Conservation (phyloP, 2,329 filamentous ascomycete species). For the Ascosphaera aggregata region DNA sequence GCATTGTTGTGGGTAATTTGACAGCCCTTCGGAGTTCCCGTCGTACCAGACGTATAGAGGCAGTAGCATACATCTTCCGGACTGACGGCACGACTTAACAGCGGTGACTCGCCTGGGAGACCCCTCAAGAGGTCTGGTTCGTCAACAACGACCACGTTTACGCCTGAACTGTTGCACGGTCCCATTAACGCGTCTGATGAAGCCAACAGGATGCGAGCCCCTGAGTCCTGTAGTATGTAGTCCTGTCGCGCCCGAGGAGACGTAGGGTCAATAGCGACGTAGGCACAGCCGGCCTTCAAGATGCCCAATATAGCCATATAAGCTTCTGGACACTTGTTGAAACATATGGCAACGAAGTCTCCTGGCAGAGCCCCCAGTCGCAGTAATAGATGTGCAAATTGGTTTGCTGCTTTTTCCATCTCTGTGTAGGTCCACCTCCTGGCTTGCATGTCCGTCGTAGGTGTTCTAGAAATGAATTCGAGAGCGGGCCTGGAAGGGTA, state of each 20-base stretch:
- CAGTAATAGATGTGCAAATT: slow-evolving; percentile 41
- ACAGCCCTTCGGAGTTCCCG: slow-evolving; percentile 66
- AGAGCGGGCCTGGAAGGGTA: slow-evolving; percentile 42
- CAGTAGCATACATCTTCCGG: slow-evolving; percentile 50
- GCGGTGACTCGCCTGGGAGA: slow-evolving; percentile 14
- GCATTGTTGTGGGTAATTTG: slow-evolving; percentile 59
- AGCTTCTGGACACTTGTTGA: slow-evolving; percentile 52
- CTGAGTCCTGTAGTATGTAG: slow-evolving; percentile 46
- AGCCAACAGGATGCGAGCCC: slow-evolving; percentile 38
- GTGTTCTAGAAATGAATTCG: slow-evolving; percentile 44
- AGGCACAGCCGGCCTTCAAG: slow-evolving; percentile 52
- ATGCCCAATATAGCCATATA: slow-evolving; percentile 55
- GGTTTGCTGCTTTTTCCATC: slow-evolving; percentile 47
- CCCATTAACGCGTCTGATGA: slow-evolving; percentile 22
- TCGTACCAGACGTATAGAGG: slow-evolving; percentile 63
- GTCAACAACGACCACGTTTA: slow-evolving; percentile 25
- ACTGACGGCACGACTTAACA: slow-evolving; percentile 13
- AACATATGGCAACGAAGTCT: slow-evolving; percentile 44
- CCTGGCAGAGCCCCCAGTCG: slow-evolving; percentile 24
- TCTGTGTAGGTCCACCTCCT: slow-evolving; percentile 51
- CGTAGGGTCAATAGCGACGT: slow-evolving; percentile 53
- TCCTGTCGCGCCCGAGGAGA: slow-evolving; percentile 38
- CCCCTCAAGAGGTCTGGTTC: slow-evolving; percentile 14
- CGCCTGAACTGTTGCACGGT: slow-evolving; percentile 13
- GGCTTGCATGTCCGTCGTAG: slow-evolving; percentile 22